Conservation (phyloP, 257 asterid genomes). For the Nicotiana knightiana region DNA sequence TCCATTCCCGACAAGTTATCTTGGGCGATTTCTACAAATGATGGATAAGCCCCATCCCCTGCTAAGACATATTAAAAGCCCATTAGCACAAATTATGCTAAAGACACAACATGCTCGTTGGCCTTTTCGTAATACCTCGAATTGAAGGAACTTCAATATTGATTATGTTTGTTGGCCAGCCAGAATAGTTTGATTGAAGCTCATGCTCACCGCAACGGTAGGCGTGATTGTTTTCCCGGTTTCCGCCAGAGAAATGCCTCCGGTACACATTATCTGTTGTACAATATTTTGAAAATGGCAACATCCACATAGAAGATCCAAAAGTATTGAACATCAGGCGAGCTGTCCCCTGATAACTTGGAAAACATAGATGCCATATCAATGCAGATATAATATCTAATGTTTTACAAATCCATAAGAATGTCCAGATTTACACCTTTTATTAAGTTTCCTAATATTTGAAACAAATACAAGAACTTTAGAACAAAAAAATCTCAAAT, state of each 20-base stretch:
- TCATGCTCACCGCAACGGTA: constrained; percentile 70
- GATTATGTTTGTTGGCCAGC: constrained; percentile 95
- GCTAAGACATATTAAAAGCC: constrained; percentile 25
- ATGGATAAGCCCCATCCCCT: constrained; percentile 85
- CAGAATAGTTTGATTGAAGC: constrained; percentile 70
- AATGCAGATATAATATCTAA: constrained; percentile 16
- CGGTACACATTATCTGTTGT: constrained; percentile 62
- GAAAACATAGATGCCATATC: constrained; percentile 23
- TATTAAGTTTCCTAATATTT: background rate
- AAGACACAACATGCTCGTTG: background rate
- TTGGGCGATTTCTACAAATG: constrained; percentile 46
- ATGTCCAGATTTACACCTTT: background rate
- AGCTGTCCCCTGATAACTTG: constrained; percentile 97
- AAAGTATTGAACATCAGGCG: constrained; percentile 95
- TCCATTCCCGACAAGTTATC: constrained; percentile 57
- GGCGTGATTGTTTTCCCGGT: constrained; percentile 47
- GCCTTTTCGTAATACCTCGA: constrained; percentile 45
- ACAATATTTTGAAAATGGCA: constrained; percentile 91
- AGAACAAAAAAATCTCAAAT: background rate
- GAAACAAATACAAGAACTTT: background rate
- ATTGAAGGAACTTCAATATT: constrained; percentile 78
- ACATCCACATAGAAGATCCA: constrained; percentile 94
- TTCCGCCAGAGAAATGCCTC: constrained; percentile 64
- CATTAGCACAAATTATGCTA: constrained; percentile 18
- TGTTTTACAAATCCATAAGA: background rate